phyloP scores from a whole-genome alignment of 1,284 basidiomycete genomes.

The Golubevia sp. region DNA sequence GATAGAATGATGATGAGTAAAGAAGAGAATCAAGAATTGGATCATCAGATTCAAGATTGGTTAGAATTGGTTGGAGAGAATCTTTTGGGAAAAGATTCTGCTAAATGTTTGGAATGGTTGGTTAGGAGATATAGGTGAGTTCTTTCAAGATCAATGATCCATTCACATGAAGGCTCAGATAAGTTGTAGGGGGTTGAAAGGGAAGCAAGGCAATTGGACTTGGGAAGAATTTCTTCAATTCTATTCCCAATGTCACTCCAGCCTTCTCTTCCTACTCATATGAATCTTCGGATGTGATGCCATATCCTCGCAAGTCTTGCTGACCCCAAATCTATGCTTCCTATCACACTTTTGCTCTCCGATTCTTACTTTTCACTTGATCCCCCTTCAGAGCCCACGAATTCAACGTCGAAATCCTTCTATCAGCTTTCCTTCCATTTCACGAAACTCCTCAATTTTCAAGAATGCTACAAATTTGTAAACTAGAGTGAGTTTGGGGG shows the following conservation, averaged over 20 bases:
- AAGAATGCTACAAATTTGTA: slow-evolving; percentile 85
- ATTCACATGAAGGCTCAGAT: too few relatives aligned
- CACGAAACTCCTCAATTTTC: slow-evolving; percentile 93
- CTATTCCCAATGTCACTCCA: background rate
- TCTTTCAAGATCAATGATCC: too few relatives aligned
- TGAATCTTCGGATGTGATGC: too few relatives aligned
- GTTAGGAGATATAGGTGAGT: slow-evolving; percentile 85
- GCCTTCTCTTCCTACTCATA: too few relatives aligned
- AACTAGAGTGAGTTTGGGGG: slow-evolving; percentile 71
- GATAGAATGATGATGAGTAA: slow-evolving; percentile 81
- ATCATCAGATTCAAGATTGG: slow-evolving; percentile 70
- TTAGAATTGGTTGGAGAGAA: slow-evolving; percentile 77
- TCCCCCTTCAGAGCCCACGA: slow-evolving; percentile 76
- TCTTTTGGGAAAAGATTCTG: slow-evolving; percentile 79
- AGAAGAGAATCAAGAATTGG: slow-evolving; percentile 71
- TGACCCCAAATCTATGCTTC: too few relatives aligned
- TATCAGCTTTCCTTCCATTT: slow-evolving; percentile 87
- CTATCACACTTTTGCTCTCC: background rate
- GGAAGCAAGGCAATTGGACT: background rate
- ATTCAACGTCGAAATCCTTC: slow-evolving; percentile 81
- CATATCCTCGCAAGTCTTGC: too few relatives aligned
- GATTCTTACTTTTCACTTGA: background rate
- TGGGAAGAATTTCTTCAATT: background rate
- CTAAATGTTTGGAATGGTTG: slow-evolving; percentile 93
- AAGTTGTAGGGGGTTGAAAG: background rate